Percentiles rank a stretch among this genome's conserved stretches.
phyloP scores from a whole-genome alignment of 371 early-diverging fungal genomes.

The Rhizopus delemar region DNA sequence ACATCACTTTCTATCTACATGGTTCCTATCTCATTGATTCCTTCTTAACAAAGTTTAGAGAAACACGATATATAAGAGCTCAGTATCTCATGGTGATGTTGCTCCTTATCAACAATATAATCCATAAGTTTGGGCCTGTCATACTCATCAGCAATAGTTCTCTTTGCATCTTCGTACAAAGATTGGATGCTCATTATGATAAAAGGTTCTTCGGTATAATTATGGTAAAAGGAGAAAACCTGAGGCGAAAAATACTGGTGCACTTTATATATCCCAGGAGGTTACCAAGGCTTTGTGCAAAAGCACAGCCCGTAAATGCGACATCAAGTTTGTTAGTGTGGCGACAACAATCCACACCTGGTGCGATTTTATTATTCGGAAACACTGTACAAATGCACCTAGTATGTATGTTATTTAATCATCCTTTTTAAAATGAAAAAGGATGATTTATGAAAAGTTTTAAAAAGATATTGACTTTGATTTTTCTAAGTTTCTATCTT shows the following conservation, averaged over 20 bases:
- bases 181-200: conserved; percentile 12
- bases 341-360: neutral
- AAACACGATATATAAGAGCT: neutral
- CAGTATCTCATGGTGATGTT: neutral
- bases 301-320: neutral
- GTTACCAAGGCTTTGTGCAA: conserved; percentile 5
- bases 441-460: too few relatives aligned
- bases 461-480: too few relatives aligned
- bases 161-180: conserved; percentile 13
- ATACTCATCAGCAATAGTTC: neutral
- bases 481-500: too few relatives aligned
- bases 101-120: conserved; percentile 15
- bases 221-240: conserved; percentile 9
- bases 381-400: neutral
- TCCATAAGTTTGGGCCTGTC: conserved; percentile 11
- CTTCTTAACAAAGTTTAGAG: neutral
- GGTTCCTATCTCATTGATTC: neutral
- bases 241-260: conserved; percentile 9
- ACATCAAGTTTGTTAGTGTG: conserved; percentile 15
- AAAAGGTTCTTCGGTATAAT: neutral
- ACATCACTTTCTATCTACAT: too few relatives aligned
- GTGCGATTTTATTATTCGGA: neutral
- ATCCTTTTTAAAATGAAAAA: too few relatives aligned
- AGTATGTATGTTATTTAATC: too few relatives aligned
- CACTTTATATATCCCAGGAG: conserved; percentile 16